Base-by-base conservation (phyloP, 192 early-diverging fungal genomes). In the Gigaspora rosea region DNA sequence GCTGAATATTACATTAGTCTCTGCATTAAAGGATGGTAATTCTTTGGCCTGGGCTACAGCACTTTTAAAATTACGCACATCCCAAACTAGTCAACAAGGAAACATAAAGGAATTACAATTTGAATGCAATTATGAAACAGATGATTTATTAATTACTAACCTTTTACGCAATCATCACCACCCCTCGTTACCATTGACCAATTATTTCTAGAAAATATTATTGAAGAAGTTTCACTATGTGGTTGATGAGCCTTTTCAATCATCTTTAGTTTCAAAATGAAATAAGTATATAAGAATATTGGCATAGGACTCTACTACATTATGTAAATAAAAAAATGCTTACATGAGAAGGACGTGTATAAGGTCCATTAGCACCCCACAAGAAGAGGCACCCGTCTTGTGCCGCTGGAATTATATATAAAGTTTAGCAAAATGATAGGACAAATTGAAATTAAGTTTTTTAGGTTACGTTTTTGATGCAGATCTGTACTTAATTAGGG, bases 81-180 rank as follows among this genome's bases (percentile, higher is more conserved):
- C 97, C 97, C 97, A 98, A 33, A 97, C 91, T 87, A 80, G 20
- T 27, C 4, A 20, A 61, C 27, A 56, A 69, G 3, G 16, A 22
- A n/a, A 9, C 7, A 65, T 36, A 13, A 62, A 47, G 33, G 66
- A 18, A 52, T 32, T n/a, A 61, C 59, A 77, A 71, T 27, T 22
- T 36, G 12, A 20, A 76, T 27, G 10, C 7, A 8, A 18, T 71
- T 73, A 47, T 32, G 18, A 64, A 64, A 13, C 15, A 22, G 22
- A 18, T 36, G 56, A 15, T 74, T 10, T 18, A 56, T 13, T 20
- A 16, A 20, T 13, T 36, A 12, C 47, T 16, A 64, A 66, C 88
- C 77, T 85, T 97, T 97, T 33, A 98, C 90, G 7, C 92, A 92
- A 71, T 94, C 93, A 80, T 96, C 94, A 50, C 90, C 91, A 64